Evolutionary conservation across 2,329 filamentous ascomycete species (phyloP), one percentile per base, ranked within the genome.

Genomic region (Colletotrichum simmondsii): DNA sequence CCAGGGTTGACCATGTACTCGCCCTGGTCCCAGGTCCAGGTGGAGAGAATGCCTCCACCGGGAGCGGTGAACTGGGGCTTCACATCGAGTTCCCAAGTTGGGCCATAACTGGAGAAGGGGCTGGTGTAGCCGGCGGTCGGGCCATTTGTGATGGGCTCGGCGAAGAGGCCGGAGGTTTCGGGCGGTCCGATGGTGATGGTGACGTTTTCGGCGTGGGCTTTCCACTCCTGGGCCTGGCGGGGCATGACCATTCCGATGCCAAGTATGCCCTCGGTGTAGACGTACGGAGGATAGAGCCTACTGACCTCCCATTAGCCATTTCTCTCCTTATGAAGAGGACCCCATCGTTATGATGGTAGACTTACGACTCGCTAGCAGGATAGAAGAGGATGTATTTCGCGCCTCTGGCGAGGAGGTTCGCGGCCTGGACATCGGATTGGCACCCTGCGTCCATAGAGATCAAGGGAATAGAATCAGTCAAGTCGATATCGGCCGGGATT

Each of bases 31-130:
- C 83, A 78, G 3, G 84, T 86, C 73, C 84, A 89, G 1, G 87
- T 90, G 10, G 87, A 87, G 59, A 89, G 80, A 73, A 90, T 89
- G 32, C 82, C 79, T 35, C 86, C 86, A 62, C 87, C 87, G 1
- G 87, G 86, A 0, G 87, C 79, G 16, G 82, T 81, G 64, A 89
- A 75, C 73, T 88, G 83, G 2, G 87, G 87, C 78, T 87, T 87
- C 54, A 87, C 79, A 35, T 85, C 79, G 12, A 85, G 77, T 66
- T 88, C 86, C 75, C 81, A 86, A 0, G 82, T 84, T 4, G 86
- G 85, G 11, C 86, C 86, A 85, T 86, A 88, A 28, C 81, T 82
- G 37, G 79, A 85, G 68, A 79, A 85, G 0, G 75, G 74, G 73
- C 79, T 83, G 14, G 84, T 75, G 63, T 78, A 82, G 1, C 85